Base-by-base conservation (phyloP, 495 filamentous ascomycete genomes). In the Hyaloscypha hepaticicola region DNA sequence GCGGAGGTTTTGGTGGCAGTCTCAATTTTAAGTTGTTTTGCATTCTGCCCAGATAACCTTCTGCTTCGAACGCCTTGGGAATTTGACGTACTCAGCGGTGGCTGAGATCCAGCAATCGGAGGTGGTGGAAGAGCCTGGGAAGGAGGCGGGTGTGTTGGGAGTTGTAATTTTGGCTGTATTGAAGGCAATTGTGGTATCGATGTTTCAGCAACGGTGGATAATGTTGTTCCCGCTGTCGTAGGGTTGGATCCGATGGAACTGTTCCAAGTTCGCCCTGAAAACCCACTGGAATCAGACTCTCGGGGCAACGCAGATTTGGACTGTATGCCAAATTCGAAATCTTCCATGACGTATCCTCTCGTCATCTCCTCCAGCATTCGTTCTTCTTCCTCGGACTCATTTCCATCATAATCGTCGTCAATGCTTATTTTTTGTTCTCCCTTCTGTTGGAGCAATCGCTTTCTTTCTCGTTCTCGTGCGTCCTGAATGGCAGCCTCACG, bases 291-390 rank as follows among this genome's bases (percentile, higher is more conserved):
- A 70, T 89, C 90, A 1, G 93, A 96, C 72, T 96, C 91, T 62
- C 94, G 85, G 38, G 94, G 94, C 27, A 97, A 79, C 16, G 88
- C 84, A 11, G 90, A 88, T 66, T 90, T 93, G 3, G 86, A 83
- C 69, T 87, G 86, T 21, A 87, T 71, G 55, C 87, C 89, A 74
- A 96, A 90, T 61, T 93, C 83, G 70, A 96, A 94, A 60, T 94
- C 91, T 62, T 95, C 91, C 79, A 96, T 88, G 31, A 89, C 82
- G 71, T 94, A 96, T 55, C 90, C 92, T 66, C 83, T 86, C 0
- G 92, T 95, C 86, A 97, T 94, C 72, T 97, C 92, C 68, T 99
- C 95, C 41, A 99, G 75, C 65, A 97, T 80, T 41, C 92, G 85
- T 72, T 98, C 93, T 72, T 96, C 95, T 67, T 96, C 92, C 60